Evolutionary conservation across 768 basidiomycete species (phyloP).

Genomic region (Lactarius pseudohatsudake): DNA sequence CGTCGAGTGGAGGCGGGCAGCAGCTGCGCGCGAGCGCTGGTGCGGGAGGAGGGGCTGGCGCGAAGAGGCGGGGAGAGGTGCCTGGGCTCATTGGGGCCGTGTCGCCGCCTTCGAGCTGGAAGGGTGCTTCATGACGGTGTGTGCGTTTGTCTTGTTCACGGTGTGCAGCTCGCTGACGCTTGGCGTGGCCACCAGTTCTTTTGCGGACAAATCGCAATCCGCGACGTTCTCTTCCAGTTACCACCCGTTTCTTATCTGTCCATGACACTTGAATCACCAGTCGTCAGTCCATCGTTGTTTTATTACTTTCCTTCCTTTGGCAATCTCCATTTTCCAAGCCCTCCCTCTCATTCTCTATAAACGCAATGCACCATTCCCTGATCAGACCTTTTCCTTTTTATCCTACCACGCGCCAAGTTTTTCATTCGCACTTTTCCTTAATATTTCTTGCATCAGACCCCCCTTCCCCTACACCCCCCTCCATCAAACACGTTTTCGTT

Average conservation of each 20-base stretch:
- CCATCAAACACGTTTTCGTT: neutral
- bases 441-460: neutral
- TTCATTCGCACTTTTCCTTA: neutral
- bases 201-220: neutral
- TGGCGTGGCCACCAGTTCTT: neutral
- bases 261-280: neutral
- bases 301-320: neutral
- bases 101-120: slow-evolving; percentile 40
- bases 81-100: slow-evolving; percentile 29
- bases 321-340: neutral
- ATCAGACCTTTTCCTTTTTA: neutral
- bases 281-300: neutral
- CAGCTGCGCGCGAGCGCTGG: slow-evolving; percentile 23
- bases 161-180: neutral
- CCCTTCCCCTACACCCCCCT: neutral
- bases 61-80: slow-evolving; percentile 14
- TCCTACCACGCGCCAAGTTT: neutral
- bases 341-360: neutral
- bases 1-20: slow-evolving; percentile 29
- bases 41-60: neutral
- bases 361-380: neutral
- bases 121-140: slow-evolving; percentile 19
- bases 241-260: neutral
- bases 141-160: neutral
- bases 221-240: neutral